Evolutionary conservation across 768 basidiomycete species (phyloP), one percentile per base, ranked within the genome.

Genomic region (Phaffia australis): DNA sequence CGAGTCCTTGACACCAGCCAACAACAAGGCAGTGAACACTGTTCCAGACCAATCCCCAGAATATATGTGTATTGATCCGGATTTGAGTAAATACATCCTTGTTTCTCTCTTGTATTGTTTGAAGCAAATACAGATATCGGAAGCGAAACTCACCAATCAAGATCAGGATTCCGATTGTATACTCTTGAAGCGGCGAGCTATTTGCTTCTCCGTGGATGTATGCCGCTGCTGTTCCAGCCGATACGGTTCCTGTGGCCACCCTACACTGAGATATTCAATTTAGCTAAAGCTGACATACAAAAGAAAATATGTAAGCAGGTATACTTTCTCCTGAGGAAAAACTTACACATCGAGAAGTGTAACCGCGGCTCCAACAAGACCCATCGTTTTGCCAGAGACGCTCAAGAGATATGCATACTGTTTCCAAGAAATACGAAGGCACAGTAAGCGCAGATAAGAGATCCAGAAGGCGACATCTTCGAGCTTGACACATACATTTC

Each of bases 211-310:
- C 85, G 2, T 79, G 78, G 48, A 88, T 81, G 69, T 88, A 88
- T 3, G 82, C 79, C 3, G 81, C 79, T 0, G 87, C 86, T 0
- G 87, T 87, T 3, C 86, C 84, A 0, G 87, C 86, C 0, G 87
- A 87, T 23, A 87, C 84, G 18, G 85, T 82, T 0, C 83, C 79
- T 0, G 86, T 88, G 3, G 85, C 81, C 5, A 84, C 79, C 56
- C 66, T 42, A 42, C 11, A 42, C 11, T 42, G 35, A 42, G 6
- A 42, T 5, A 42, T 11, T 5, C 4, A 42, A 42, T 42, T 42
- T 11, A 42, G 35, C 35, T 42, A 42, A 4, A 42, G 11, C n/a
- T 42, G 11, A 42, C 35, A 11, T 11, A 11, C 35, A 42, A 11
- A 11, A 42, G 35, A 4, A 11, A 42, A 42, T 42, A 11, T 5